Base-by-base conservation (phyloP, 2,329 filamentous ascomycete species). In the Fusarium drepaniforme region DNA sequence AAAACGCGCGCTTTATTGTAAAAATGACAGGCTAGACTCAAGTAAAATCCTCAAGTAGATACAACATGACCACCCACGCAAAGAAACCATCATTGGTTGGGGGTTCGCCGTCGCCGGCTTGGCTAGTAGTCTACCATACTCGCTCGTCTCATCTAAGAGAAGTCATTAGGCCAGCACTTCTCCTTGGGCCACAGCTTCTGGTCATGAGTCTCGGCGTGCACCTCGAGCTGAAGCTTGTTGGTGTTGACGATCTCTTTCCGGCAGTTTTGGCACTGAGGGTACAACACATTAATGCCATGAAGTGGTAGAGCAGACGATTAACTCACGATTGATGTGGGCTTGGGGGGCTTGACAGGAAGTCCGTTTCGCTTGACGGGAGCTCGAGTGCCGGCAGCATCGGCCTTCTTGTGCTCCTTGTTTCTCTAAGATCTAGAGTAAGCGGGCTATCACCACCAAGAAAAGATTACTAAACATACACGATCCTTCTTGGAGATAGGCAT, bases 111-210 rank as follows among this genome's bases (percentile, higher is more conserved):
- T 33, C 51, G 11, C 51, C 28, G 51, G 51, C 51, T 38, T 12
- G 15, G 16, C 35, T n/a, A 11, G 33, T 18, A 23, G 21, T 58
- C 33, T 30, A 58, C 33, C 21, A 53, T 33, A 30, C 33, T n/a
- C n/a, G 7, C 18, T 21, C 11, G 8, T 16, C 0, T 23, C 1
- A 30, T 51, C 18, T 73, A 75, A 62, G 73, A 60, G 71, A 87
- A 88, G 60, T 88, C 86, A 62, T 86, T 87, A 3, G 88, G 88
- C 85, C 86, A 90, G 83, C 88, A 90, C 84, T 89, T 89, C 83
- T 90, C 88, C 84, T 89, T 90, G 1, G 87, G 81, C 88, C 88
- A 89, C 5, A 80, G 68, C 71, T 86, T 86, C 30, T 84, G 81
- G 72, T 86, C 83, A 76, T 90, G 88, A 7, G 87, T 89, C 62